A percentile compares a stretch with the other conserved stretches of the same genome.
These are phyloP conservation scores for Austroboletus rostrupii DNA, from an alignment of 1,284 basidiomycete species.

Conservation along the genomic window DNA sequence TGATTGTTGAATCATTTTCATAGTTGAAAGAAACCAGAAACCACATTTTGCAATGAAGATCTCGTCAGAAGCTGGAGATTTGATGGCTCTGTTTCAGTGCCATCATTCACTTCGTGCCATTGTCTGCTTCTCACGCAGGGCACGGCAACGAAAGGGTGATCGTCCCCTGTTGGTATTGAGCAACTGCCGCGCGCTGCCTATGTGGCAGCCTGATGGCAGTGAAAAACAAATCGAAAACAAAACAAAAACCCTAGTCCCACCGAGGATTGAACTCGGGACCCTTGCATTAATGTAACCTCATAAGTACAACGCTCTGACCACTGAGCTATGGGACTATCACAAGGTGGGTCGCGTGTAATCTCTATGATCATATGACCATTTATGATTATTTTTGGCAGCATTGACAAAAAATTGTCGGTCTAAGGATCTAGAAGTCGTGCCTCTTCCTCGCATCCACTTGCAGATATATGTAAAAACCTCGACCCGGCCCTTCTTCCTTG, in stretches of 20 bases:
- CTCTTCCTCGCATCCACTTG: slow-evolving; percentile 47
- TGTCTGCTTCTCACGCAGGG: too few species aligned
- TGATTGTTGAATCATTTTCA: background rate
- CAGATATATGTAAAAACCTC: slow-evolving; percentile 54
- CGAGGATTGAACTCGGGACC: slow-evolving; percentile 38
- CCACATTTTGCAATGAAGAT: too few species aligned
- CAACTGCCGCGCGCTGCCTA: too few species aligned
- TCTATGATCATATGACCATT: background rate
- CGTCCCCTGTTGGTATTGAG: too few species aligned
- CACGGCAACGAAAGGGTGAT: too few species aligned
- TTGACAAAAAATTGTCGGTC: background rate
- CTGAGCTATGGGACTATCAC: slow-evolving; percentile 36
- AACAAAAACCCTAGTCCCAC: slow-evolving; percentile 32
- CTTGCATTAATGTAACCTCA: slow-evolving; percentile 36
- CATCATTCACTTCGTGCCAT: too few species aligned
- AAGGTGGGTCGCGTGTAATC: rapidly evolving
- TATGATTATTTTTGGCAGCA: background rate
- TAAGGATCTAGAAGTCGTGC: slow-evolving; percentile 19
- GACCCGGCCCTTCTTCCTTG: slow-evolving; percentile 74
- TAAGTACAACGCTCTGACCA: slow-evolving; percentile 39
- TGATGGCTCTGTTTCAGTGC: too few species aligned
- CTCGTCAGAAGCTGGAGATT: too few species aligned
- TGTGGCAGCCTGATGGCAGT: too few species aligned
- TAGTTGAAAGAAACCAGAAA: background rate
- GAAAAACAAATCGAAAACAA: background rate